Evolutionary conservation across 768 basidiomycete species (phyloP).

Genomic region (Chlorophyllum brunneum): DNA sequence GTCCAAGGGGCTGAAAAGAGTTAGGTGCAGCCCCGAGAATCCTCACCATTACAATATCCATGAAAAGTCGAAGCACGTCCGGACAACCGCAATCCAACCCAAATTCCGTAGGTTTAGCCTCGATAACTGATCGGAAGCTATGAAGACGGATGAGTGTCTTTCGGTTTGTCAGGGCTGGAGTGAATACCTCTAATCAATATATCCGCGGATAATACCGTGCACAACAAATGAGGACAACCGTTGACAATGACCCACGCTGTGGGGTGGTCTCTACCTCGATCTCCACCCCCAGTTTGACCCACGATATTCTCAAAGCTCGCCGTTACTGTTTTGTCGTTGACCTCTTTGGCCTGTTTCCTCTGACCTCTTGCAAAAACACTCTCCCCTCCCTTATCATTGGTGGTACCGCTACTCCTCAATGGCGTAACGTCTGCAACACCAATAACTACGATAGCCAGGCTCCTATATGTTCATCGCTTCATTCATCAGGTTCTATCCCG

Average conservation of each 20-base stretch:
- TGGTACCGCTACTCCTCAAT: constrained; percentile 33
- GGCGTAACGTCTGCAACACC: constrained; percentile 40
- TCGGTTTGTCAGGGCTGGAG: neutral
- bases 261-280: too few species aligned
- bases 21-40: constrained; percentile 7
- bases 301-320: constrained; percentile 22
- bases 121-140: constrained; percentile 5
- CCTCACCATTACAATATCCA: neutral
- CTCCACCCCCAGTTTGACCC: too few species aligned
- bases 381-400: constrained; percentile 40
- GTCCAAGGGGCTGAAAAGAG: too few species aligned
- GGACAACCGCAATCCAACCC: too few species aligned
- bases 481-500: neutral
- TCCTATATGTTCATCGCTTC: constrained; percentile 24
- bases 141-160: neutral
- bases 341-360: constrained; percentile 21
- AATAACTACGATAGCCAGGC: constrained; percentile 41
- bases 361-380: constrained; percentile 25
- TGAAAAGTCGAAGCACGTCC: neutral
- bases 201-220: neutral
- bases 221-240: neutral
- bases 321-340: constrained; percentile 19
- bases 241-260: too few species aligned
- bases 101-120: neutral
- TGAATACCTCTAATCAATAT: neutral